A percentile compares a stretch with the other conserved stretches of the same genome.
Conservation (phyloP, 257 asterid genomes). For the Rauvolfia tetraphylla region DNA sequence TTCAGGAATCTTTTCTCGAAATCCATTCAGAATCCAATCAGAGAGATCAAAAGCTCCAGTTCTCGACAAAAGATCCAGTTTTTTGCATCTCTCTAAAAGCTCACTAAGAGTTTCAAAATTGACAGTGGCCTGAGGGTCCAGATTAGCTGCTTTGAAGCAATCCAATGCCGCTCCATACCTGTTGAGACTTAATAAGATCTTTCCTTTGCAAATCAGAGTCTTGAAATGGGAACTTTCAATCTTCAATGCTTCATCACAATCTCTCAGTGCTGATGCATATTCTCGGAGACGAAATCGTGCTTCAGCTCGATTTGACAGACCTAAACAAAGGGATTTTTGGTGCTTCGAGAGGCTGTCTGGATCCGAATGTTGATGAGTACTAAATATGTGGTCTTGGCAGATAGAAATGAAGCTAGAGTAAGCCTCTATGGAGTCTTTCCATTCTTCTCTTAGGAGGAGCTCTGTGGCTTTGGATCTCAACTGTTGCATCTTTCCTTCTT, state of each 20-base stretch:
- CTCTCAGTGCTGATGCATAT: conserved; percentile 45
- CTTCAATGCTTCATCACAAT: conserved; percentile 61
- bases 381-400: conserved; percentile 38
- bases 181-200: conserved; percentile 50
- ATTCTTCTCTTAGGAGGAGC: conserved; percentile 70
- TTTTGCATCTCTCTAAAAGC: conserved; percentile 52
- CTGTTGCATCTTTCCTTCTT: conserved; percentile 42
- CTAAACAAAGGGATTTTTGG: conserved; percentile 53
- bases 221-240: conserved; percentile 68
- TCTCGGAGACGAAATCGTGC: conserved; percentile 46
- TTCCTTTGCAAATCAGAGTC: conserved; percentile 74
- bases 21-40: conserved; percentile 67
- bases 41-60: conserved; percentile 70
- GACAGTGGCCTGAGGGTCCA: conserved; percentile 44
- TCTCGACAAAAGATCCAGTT: conserved; percentile 54
- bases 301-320: conserved; percentile 76
- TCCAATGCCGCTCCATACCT: conserved; percentile 45
- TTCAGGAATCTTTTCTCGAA: conserved; percentile 53
- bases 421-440: conserved; percentile 42
- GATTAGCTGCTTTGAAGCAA: conserved; percentile 49
- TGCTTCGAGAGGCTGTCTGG: conserved; percentile 29
- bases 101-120: conserved; percentile 43
- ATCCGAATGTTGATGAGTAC: conserved; percentile 26
- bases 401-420: conserved; percentile 58
- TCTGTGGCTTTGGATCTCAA: conserved; percentile 83